phyloP scores from a whole-genome alignment of 1,284 basidiomycete species.

The Austroboletus rostrupii region DNA sequence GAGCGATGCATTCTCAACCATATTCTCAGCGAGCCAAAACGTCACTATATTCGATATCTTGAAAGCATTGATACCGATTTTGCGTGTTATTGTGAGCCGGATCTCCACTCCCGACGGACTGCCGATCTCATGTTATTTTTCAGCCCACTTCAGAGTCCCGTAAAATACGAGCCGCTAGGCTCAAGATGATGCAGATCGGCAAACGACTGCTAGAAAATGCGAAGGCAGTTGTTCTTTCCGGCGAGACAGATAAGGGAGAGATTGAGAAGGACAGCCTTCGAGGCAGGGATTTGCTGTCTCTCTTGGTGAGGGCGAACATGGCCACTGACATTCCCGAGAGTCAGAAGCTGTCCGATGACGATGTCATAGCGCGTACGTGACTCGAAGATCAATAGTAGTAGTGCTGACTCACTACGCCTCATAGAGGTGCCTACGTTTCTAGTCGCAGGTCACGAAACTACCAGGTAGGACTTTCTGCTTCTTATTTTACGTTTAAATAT shows the following conservation, averaged over 20 bases:
- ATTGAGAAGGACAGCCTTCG: constrained; percentile 29
- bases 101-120: neutral
- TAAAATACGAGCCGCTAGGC: constrained; percentile 15
- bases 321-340: constrained; percentile 51
- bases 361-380: constrained; percentile 67
- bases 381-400: neutral
- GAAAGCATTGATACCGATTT: neutral
- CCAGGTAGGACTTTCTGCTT: constrained; percentile 37
- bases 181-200: constrained; percentile 36
- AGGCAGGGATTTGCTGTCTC: constrained; percentile 48
- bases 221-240: constrained; percentile 34
- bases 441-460: constrained; percentile 77
- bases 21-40: neutral
- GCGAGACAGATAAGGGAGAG: constrained; percentile 12
- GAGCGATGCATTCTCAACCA: constrained; percentile 34
- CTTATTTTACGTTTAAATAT: neutral
- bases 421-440: constrained; percentile 39
- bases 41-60: neutral
- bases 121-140: neutral
- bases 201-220: constrained; percentile 42
- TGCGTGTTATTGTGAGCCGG: neutral
- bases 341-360: constrained; percentile 67
- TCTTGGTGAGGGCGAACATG: constrained; percentile 66
- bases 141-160: neutral
- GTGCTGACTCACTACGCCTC: neutral